Evolutionary conservation across 768 basidiomycete species (phyloP), one percentile per base, ranked within the genome.

Genomic region (Amanita jacksonii): DNA sequence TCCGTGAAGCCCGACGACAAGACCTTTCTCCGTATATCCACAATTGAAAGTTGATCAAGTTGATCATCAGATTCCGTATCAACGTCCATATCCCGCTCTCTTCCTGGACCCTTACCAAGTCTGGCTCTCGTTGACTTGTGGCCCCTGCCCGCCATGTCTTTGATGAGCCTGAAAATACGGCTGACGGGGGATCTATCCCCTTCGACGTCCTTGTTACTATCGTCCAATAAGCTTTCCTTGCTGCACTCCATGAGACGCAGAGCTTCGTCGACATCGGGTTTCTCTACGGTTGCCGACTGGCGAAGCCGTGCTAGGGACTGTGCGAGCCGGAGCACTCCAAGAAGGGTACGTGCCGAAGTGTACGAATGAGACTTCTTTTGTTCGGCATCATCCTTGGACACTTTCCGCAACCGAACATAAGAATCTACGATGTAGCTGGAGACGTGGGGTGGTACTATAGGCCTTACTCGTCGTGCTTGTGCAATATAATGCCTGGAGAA

Each of bases 221-320:
- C 88, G 35, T 93, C 88, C 43, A 79, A 71, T 52, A 99, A 66
- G 55, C 83, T 89, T 56, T 88, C 85, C 62, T 98, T 99, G 65
- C 86, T 90, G 53, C 87, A 90, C 47, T 92, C 90, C 93, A 99
- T 98, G 49, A 99, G 68, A 30, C 96, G 81, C 49, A 99, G 69
- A 2, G 96, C 96, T 63, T 98, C 96, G 56, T 98, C 92, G 9
- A 99, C 92, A 57, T 99, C 96, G 30, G 75, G 72, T 45, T 81
- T 78, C 38, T 80, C 80, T 31, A 98, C 96, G 2, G 66, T 66
- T 54, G 84, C 77, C 40, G 85, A 76, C 65, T 83, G 89, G 28
- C 94, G 82, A 20, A 99, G 71, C 13, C 96, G 84, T 1, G 96
- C 93, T 33, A 94, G 81, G 0, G 93, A 92, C 61, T 99, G 96